Evolutionary conservation across 768 basidiomycete genomes (phyloP).

Genomic region (Sistotremastrum niveocremeum): DNA sequence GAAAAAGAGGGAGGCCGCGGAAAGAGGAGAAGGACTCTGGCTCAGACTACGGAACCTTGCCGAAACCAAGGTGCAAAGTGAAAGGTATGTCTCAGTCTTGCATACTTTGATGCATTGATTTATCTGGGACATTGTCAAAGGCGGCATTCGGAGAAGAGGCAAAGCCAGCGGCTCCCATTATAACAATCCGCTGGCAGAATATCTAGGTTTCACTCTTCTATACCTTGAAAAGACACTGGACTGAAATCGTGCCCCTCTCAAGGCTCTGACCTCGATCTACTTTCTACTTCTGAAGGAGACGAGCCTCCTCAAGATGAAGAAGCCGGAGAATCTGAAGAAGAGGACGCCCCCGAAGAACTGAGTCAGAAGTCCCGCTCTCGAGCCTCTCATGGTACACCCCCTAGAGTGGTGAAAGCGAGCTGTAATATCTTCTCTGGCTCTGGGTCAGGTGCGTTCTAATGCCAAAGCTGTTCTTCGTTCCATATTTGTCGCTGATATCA

Average conservation of each 20-base stretch:
- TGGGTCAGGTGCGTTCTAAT: too few species aligned
- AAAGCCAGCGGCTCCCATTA: too few species aligned
- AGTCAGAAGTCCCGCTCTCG: neutral
- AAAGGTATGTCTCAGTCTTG: too few species aligned
- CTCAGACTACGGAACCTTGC: too few species aligned
- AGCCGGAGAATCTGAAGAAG: slow-evolving; percentile 8
- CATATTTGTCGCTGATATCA: slow-evolving; percentile 1
- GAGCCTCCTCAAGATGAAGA: slow-evolving; percentile 14
- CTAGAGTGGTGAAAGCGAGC: slow-evolving; percentile 2
- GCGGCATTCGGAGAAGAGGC: too few species aligned
- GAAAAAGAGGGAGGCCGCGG: too few species aligned
- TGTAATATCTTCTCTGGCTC: neutral
- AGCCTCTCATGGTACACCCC: slow-evolving; percentile 1
- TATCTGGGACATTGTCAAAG: too few species aligned
- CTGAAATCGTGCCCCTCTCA: neutral
- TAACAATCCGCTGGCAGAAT: slow-evolving; percentile 35
- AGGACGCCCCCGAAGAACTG: slow-evolving; percentile 6
- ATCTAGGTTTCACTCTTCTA: slow-evolving; percentile 27
- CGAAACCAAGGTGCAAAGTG: too few species aligned
- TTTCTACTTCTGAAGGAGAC: slow-evolving; percentile 38
- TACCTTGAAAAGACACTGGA: neutral
- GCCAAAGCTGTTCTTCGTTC: too few species aligned
- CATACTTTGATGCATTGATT: too few species aligned
- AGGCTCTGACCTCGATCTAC: slow-evolving; percentile 32
- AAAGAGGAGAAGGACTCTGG: too few species aligned